phyloP scores from a whole-genome alignment of 2,329 filamentous ascomycete genomes.

The Stagonosporopsis vannaccii region DNA sequence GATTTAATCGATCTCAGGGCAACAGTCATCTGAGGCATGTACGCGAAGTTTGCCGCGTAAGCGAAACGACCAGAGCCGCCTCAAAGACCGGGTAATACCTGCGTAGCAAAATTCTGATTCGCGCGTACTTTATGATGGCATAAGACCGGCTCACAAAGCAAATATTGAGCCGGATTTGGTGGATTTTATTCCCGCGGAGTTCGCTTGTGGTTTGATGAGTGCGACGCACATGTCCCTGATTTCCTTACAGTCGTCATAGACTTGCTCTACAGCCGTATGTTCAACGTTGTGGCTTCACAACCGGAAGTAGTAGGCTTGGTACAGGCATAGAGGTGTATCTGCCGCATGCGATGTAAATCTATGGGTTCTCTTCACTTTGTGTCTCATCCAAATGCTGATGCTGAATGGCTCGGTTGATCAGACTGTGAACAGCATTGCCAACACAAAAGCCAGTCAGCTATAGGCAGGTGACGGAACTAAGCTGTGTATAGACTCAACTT shows the following conservation, averaged over 20 bases:
- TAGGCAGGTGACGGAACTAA: neutral
- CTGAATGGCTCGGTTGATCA: neutral
- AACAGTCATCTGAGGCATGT: neutral
- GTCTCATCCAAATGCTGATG: neutral
- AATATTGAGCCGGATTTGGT: neutral
- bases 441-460: neutral
- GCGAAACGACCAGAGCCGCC: neutral
- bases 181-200: neutral
- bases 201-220: neutral
- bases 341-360: neutral
- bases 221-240: neutral
- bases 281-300: neutral
- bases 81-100: neutral
- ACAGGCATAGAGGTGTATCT: neutral
- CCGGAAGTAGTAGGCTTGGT: neutral
- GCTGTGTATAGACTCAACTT: neutral
- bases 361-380: neutral
- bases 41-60: neutral
- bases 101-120: neutral
- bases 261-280: neutral
- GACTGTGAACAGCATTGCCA: neutral
- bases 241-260: neutral
- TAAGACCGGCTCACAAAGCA: neutral
- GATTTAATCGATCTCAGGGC: neutral
- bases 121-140: neutral